phyloP scores from a whole-genome alignment of 495 filamentous ascomycete genomes.

The Lasiosphaeriaceae sp. region DNA sequence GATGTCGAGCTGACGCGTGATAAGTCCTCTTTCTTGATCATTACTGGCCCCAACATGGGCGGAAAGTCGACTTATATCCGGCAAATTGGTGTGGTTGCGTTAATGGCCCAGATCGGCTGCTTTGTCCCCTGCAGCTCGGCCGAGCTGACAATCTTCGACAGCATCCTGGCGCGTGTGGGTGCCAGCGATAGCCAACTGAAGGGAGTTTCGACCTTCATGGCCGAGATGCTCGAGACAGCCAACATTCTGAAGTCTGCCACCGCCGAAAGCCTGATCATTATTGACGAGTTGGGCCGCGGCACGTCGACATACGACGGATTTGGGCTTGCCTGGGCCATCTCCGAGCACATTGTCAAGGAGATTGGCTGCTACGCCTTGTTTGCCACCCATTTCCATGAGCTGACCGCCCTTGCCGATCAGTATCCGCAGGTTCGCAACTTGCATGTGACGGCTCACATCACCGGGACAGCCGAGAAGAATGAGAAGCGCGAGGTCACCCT shows the following conservation, averaged over 20 bases:
- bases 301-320: conserved; percentile 99
- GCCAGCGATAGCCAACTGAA: conserved; percentile 96
- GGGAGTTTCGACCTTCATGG: conserved; percentile 99
- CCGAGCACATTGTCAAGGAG: conserved; percentile 92
- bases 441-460: conserved; percentile 94
- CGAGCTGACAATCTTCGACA: conserved; percentile 94
- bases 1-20: conserved; percentile 82
- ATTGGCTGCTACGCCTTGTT: conserved; percentile 92
- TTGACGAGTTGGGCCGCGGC: conserved; percentile 96
- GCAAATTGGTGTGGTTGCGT: conserved; percentile 92
- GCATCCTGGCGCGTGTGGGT: conserved; percentile 93
- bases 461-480: conserved; percentile 41
- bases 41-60: conserved; percentile 98
- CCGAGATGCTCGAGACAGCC: conserved; percentile 98
- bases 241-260: conserved; percentile 98
- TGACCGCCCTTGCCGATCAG: conserved; percentile 82
- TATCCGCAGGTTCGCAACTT: conserved; percentile 86
- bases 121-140: conserved; percentile 92
- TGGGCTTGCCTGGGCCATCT: conserved; percentile 96
- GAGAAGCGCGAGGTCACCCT: conserved; percentile 85
- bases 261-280: conserved; percentile 90
- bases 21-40: conserved; percentile 87
- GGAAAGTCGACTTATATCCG: conserved; percentile 99
- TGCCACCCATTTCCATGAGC: conserved; percentile 97
- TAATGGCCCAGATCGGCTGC: conserved; percentile 96